Evolutionary conservation across 805 yeast genomes (phyloP), one percentile per base, ranked within the genome.

Genomic region (Kregervanrija fluxuum): DNA sequence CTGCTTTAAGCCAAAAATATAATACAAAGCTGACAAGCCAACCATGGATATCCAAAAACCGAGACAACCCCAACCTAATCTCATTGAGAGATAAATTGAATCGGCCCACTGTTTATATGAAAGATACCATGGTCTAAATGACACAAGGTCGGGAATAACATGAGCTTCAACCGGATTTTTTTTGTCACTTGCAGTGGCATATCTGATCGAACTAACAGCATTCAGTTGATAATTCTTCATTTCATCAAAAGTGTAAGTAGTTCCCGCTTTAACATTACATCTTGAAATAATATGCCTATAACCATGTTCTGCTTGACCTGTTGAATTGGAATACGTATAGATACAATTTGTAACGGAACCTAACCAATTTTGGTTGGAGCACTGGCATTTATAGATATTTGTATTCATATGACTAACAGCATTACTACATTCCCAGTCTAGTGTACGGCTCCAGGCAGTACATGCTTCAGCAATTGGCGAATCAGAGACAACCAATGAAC

Each of bases 51-150:
- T 56, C 75, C 75, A 71, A 45, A 59, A 71, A 45, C 67, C 67
- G 22, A 69, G 57, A 34, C 59, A 54, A n/a, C 74, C 76, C 75
- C 75, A 71, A 10, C 72, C 74, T 42, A 64, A 64, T 54, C 69
- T 48, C 37, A 53, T 71, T 14, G 71, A 65, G 40, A 67, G 56
- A 22, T 60, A 47, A 8, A 70, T 69, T 32, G 64, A 66, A 5
- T 62, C 57, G 17, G 67, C 62, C 36, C 56, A 64, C 41, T 69
- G 68, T 41, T 65, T 61, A 49, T 68, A 68, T 5, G 67, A 62
- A 8, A 48, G 41, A 37, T 57, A 57, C 42, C 65, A 69, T 44
- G 61, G 65, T 5, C 47, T 56, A 44, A 61, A 69, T 9, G 54
- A 60, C 1, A 63, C 55, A 22, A 51, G 53, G 33, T 66, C 59